phyloP scores from a whole-genome alignment of 441 rosid genomes.

The Melastoma candidum region DNA sequence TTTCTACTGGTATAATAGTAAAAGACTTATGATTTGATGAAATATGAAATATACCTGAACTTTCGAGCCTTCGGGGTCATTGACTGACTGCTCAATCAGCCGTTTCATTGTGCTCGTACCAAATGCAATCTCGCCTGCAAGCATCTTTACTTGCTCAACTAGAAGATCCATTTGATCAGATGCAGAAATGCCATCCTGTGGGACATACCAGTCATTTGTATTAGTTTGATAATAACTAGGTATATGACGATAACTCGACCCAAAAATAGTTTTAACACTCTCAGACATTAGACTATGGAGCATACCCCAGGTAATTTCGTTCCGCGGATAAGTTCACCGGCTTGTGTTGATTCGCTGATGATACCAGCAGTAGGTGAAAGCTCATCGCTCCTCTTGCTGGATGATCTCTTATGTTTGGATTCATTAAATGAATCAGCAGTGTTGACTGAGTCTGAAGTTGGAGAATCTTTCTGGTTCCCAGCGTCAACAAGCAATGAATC shows the following conservation, averaged over 20 bases:
- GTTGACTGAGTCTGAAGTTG: slow-evolving; percentile 36
- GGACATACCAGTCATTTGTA: slow-evolving; percentile 7
- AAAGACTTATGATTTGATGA: not conserved
- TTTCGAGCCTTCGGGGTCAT: slow-evolving; percentile 82
- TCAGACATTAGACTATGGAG: not conserved
- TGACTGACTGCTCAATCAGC: slow-evolving; percentile 71
- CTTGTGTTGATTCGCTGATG: slow-evolving; percentile 62
- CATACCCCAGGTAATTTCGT: slow-evolving; percentile 34
- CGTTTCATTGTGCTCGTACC: slow-evolving; percentile 95
- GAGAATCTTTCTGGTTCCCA: slow-evolving; percentile 47
- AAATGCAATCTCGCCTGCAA: slow-evolving; percentile 97
- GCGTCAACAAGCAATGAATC: slow-evolving; percentile 49
- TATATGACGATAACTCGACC: no score
- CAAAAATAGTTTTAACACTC: no score
- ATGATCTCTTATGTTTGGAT: slow-evolving; percentile 54
- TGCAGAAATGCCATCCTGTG: slow-evolving; percentile 57
- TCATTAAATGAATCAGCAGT: slow-evolving; percentile 44
- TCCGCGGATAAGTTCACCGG: slow-evolving; percentile 39
- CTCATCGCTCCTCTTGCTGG: slow-evolving; percentile 81
- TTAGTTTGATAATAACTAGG: not conserved
- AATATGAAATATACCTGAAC: slow-evolving; percentile 38
- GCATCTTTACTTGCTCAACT: slow-evolving; percentile 98
- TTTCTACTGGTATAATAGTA: slow-evolving; percentile 1
- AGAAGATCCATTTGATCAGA: slow-evolving; percentile 97
- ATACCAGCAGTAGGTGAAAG: slow-evolving; percentile 59